Evolutionary conservation across 805 yeast genomes (phyloP).

Genomic region (Sungouiozyma intestinalis): DNA sequence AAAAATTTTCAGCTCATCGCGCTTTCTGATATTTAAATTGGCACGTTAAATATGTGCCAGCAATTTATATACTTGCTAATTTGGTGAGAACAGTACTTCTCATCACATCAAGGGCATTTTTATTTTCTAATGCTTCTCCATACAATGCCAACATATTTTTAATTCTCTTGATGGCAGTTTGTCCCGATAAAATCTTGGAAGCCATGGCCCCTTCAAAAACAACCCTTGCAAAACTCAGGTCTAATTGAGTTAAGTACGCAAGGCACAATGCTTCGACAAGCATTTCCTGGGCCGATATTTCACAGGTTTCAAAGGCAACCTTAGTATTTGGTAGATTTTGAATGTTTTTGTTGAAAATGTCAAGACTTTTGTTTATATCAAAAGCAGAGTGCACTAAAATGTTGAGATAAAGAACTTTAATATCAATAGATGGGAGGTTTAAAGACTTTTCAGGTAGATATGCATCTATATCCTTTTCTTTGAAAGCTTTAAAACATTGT

Average conservation of each 20-base stretch:
- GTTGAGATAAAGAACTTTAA: slow-evolving; percentile 31
- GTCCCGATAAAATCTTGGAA: slow-evolving; percentile 31
- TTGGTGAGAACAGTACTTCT: slow-evolving; percentile 1
- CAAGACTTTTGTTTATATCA: slow-evolving; percentile 32
- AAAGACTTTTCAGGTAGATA: slow-evolving; percentile 20
- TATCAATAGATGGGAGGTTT: slow-evolving; percentile 11
- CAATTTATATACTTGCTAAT: slow-evolving; percentile 2
- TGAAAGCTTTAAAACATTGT: slow-evolving; percentile 29
- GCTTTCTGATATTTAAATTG: too few relatives aligned
- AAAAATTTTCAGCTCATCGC: not conserved
- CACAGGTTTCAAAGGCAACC: slow-evolving; percentile 9
- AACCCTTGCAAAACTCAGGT: slow-evolving; percentile 45
- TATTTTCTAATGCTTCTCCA: slow-evolving; percentile 41
- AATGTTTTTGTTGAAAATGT: slow-evolving; percentile 38
- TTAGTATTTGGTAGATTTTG: slow-evolving; percentile 28
- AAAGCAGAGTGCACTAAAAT: slow-evolving; percentile 35
- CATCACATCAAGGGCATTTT: slow-evolving; percentile 24
- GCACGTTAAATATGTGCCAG: too few relatives aligned
- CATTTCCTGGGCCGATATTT: slow-evolving; percentile 33
- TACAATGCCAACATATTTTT: slow-evolving; percentile 37
- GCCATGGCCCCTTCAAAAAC: slow-evolving; percentile 38
- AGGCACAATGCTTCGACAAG: slow-evolving; percentile 39
- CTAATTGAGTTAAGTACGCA: slow-evolving; percentile 34
- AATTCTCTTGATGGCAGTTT: slow-evolving; percentile 32
- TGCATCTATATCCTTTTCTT: slow-evolving; percentile 27